These are phyloP conservation scores for Desmodesmus armatus DNA, from an alignment of 139 green algal species.

Conservation along the genomic window DNA sequence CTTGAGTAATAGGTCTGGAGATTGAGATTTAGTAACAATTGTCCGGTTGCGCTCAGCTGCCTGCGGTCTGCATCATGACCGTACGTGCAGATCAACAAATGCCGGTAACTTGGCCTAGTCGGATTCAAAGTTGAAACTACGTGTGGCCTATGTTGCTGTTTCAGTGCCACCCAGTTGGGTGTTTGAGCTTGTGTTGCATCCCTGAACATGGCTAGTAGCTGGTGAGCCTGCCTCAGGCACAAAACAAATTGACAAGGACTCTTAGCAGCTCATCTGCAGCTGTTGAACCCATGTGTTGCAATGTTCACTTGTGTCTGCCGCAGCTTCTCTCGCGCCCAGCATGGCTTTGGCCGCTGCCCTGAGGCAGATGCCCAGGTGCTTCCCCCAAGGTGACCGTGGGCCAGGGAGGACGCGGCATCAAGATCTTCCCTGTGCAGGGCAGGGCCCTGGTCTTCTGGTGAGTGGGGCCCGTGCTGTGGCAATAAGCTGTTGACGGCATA, in stretches of 20 bases:
- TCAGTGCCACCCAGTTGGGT: too few species aligned
- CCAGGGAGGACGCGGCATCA: conserved; percentile 44
- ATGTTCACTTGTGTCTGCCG: too few species aligned
- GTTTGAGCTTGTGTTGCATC: too few species aligned
- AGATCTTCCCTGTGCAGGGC: conserved; percentile 59
- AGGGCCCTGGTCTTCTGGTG: conserved; percentile 76
- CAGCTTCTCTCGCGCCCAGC: conserved; percentile 18
- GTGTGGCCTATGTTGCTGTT: too few species aligned
- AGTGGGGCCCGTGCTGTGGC: background rate
- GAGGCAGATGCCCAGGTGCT: conserved; percentile 21
- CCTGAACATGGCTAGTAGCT: too few species aligned
- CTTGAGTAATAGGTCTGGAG: background rate
- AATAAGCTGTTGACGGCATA: background rate
- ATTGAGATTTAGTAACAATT: conserved; percentile 14
- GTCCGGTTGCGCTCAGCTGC: background rate
- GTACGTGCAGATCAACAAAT: background rate
- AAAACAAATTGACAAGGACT: too few species aligned
- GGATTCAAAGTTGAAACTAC: too few species aligned
- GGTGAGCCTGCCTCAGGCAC: too few species aligned
- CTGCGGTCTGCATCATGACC: background rate
- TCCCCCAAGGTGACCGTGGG: conserved; percentile 18
- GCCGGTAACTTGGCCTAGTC: too few species aligned
- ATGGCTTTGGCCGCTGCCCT: background rate
- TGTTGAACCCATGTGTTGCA: too few species aligned
- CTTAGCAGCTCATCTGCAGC: too few species aligned